phyloP scores from a whole-genome alignment of 2,329 filamentous ascomycete species.

The Aspergillus melleus region DNA sequence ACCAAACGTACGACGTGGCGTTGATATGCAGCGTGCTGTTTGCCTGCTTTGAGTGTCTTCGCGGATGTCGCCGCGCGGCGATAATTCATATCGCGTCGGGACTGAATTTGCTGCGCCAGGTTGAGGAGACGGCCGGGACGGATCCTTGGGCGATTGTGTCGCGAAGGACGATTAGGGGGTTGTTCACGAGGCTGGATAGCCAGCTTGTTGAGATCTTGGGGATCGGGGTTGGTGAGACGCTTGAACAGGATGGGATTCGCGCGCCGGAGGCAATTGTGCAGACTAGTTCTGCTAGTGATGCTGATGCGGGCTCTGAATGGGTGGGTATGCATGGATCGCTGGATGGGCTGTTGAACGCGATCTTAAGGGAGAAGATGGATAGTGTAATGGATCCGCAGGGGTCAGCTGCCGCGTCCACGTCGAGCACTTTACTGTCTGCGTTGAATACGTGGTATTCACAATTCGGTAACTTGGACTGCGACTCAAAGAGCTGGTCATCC shows the following conservation, averaged over 20 bases:
- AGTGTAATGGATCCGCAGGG: background rate
- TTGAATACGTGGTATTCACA: background rate
- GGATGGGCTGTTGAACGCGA: background rate
- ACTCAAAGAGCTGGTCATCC: background rate
- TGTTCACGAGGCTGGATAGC: background rate
- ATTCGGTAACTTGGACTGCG: background rate
- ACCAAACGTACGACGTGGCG: background rate
- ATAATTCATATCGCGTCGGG: conserved; percentile 6
- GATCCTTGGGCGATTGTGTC: background rate
- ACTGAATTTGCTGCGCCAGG: background rate
- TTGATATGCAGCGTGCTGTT: background rate
- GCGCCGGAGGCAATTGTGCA: no score
- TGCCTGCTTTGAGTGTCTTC: conserved; percentile 1
- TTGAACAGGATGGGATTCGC: background rate
- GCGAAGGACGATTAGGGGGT: background rate
- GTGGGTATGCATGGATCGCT: background rate
- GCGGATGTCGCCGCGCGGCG: conserved; percentile 2
- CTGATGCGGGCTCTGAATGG: no score
- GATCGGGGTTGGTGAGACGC: background rate
- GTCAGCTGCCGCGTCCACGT: background rate
- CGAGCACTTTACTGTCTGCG: background rate
- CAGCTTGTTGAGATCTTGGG: background rate
- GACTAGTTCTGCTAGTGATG: no score
- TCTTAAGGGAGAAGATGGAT: background rate
- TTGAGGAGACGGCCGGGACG: background rate